A percentile compares a stretch with the other conserved stretches of the same genome.
Conservation (phyloP, 108 stramenopile genomes). For the Cyclotella sp. region DNA sequence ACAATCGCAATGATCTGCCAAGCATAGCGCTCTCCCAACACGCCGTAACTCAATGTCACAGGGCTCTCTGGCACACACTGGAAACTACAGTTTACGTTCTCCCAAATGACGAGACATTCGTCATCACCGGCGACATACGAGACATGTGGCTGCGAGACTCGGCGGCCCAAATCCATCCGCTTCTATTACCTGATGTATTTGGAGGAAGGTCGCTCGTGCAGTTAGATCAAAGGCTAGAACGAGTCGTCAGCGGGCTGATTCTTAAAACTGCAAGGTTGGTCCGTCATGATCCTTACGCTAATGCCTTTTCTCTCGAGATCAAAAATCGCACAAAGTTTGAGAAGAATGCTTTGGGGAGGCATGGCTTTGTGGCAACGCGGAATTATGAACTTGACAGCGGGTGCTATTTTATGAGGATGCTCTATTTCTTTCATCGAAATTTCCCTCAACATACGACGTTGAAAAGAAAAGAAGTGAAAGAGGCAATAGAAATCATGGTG, state of each 20-base stretch:
- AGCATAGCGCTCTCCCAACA: slow-evolving; percentile 10
- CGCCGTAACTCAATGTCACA: slow-evolving; percentile 43
- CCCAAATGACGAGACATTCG: slow-evolving; percentile 63
- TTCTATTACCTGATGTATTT: slow-evolving; percentile 47
- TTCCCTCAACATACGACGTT: slow-evolving; percentile 38
- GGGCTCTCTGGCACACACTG: slow-evolving; percentile 54
- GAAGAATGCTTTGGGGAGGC: slow-evolving; percentile 56
- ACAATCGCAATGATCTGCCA: slow-evolving; percentile 15
- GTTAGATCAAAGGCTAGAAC: slow-evolving; percentile 50
- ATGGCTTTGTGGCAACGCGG: slow-evolving; percentile 62
- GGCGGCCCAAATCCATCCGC: slow-evolving; percentile 73
- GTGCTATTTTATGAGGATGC: slow-evolving; percentile 61
- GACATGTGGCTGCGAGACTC: slow-evolving; percentile 82
- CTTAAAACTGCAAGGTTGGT: slow-evolving; percentile 61
- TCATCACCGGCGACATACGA: slow-evolving; percentile 83
- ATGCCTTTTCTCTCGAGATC: slow-evolving; percentile 57
- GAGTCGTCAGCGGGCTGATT: slow-evolving; percentile 67
- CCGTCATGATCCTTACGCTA: slow-evolving; percentile 75
- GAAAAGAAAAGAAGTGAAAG: slow-evolving; percentile 28
- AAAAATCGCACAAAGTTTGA: slow-evolving; percentile 38
- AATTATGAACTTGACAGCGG: slow-evolving; percentile 75
- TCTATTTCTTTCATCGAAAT: slow-evolving; percentile 39
- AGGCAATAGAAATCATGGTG: slow-evolving; percentile 63
- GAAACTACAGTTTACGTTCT: slow-evolving; percentile 57
- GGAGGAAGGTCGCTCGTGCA: slow-evolving; percentile 33